Evolutionary conservation across 768 basidiomycete species (phyloP).

Genomic region (Floccularia luteovirens): DNA sequence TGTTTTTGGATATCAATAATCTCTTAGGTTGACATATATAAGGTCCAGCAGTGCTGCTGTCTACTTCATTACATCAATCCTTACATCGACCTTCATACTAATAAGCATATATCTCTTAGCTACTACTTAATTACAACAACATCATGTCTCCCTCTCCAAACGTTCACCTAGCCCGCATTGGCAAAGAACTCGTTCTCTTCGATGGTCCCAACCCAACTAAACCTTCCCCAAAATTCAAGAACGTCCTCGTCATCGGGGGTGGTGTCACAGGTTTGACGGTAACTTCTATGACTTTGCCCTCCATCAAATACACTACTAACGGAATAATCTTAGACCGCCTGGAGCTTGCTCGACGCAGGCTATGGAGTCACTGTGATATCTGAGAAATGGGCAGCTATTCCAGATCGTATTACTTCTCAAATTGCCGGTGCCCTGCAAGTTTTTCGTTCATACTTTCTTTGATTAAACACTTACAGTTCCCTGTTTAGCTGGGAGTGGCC

Average conservation of each 20-base stretch:
- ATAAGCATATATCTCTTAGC: too few species aligned
- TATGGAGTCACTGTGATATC: conserved; percentile 25
- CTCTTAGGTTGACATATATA: too few species aligned
- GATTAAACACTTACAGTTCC: conserved; percentile 1
- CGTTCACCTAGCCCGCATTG: conserved; percentile 2
- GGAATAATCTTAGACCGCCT: conserved; percentile 11
- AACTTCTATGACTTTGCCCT: background rate
- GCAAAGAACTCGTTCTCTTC: conserved; percentile 4
- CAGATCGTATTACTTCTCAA: conserved; percentile 15
- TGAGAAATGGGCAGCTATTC: conserved; percentile 13
- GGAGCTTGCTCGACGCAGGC: conserved; percentile 26
- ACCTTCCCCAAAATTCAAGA: background rate
- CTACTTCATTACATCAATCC: too few species aligned
- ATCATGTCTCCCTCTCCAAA: background rate
- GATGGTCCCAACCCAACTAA: conserved; percentile 1
- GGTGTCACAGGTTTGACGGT: conserved; percentile 7
- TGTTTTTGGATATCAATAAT: too few species aligned
- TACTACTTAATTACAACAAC: background rate
- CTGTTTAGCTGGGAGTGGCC: conserved; percentile 26
- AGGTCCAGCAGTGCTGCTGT: too few species aligned
- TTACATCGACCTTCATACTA: too few species aligned
- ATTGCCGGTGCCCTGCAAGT: conserved; percentile 20
- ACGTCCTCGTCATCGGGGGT: conserved; percentile 6
- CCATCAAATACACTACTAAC: background rate
- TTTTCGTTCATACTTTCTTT: background rate